Evolutionary conservation across 805 yeast genomes (phyloP), one percentile per base, ranked within the genome.

Genomic region (Wickerhamiella occidentalis): DNA sequence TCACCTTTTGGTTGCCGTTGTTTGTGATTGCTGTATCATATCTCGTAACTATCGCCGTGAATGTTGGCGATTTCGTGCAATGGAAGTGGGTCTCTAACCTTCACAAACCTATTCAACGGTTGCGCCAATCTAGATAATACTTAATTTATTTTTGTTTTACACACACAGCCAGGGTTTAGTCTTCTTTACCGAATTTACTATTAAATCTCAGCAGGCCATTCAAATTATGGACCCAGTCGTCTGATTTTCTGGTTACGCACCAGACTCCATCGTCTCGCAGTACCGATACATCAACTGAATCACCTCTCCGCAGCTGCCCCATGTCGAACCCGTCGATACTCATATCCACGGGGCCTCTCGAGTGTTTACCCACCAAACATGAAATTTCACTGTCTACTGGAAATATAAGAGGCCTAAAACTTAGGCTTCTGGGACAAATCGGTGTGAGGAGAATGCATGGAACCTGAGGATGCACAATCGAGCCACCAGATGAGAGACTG

Each of bases 141-240:
- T 11, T 33, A 33, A 33, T 33, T 33, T 33, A 33, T 33, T 15
- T 15, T 33, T 29, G 5, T 11, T 23, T 23, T 8, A 23, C 8
- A 23, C 26, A 23, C 26, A 23, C 5, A 6, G 26, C 5, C 26
- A 6, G 8, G 26, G 4, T 21, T 11, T 19, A 12, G 18, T 33
- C 35, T 4, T 8, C 23, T n/a, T 38, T 44, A 5, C 81, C 80
- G 63, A 88, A 88, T 49, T 86, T 76, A 11, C 87, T 79, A 62
- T 88, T 88, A 72, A 88, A 88, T 1, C 96, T 96, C 40, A 88
- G 66, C 51, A 88, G 71, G 57, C 85, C 88, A 59, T 88, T 90
- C 49, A 90, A 79, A 29, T 94, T 95, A 51, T 75, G 76, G 1
- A 88, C 87, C 97, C 97, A 90, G 61, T 90, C 96, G 55, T 82